Percentiles rank a stretch among this genome's conserved stretches.
These are phyloP conservation scores for Fusarium lateritium DNA, from an alignment of 2,329 filamentous ascomycete genomes.

Conservation along the genomic window DNA sequence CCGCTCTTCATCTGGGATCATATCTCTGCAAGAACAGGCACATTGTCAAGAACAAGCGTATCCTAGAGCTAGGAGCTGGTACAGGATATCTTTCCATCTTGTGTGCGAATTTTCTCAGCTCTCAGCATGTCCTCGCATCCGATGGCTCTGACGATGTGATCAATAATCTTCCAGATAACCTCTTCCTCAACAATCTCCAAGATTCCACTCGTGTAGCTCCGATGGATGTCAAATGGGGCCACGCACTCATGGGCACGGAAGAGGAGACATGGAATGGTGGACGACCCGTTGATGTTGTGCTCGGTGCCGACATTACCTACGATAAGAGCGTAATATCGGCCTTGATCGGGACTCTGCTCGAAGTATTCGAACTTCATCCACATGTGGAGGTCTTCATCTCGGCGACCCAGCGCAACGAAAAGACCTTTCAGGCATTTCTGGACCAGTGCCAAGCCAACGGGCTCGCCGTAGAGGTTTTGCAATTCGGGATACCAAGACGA, in stretches of 20 bases:
- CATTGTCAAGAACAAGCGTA: slow-evolving; percentile 66
- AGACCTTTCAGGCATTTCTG: slow-evolving; percentile 77
- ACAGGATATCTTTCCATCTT: slow-evolving; percentile 83
- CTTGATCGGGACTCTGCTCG: slow-evolving; percentile 74
- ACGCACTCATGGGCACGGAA: slow-evolving; percentile 70
- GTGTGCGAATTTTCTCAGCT: slow-evolving; percentile 76
- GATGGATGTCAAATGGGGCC: slow-evolving; percentile 76
- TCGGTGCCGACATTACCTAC: slow-evolving; percentile 86
- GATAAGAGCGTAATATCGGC: slow-evolving; percentile 74
- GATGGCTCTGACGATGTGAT: slow-evolving; percentile 83
- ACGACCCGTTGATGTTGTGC: slow-evolving; percentile 70
- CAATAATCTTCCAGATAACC: slow-evolving; percentile 75
- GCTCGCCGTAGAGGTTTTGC: slow-evolving; percentile 60
- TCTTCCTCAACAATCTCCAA: slow-evolving; percentile 77
- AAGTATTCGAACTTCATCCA: slow-evolving; percentile 72
- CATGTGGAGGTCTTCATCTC: slow-evolving; percentile 74
- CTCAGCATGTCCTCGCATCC: slow-evolving; percentile 74
- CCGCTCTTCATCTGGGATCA: slow-evolving; percentile 79
- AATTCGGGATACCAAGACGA: slow-evolving; percentile 58
- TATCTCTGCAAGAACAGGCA: slow-evolving; percentile 70
- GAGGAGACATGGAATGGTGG: slow-evolving; percentile 66
- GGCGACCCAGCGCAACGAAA: slow-evolving; percentile 78
- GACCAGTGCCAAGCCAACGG: slow-evolving; percentile 67
- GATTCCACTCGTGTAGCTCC: slow-evolving; percentile 60
- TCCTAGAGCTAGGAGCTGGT: slow-evolving; percentile 82